Conservation (phyloP, 371 early-diverging fungal genomes). For the Apophysomyces sp. region DNA sequence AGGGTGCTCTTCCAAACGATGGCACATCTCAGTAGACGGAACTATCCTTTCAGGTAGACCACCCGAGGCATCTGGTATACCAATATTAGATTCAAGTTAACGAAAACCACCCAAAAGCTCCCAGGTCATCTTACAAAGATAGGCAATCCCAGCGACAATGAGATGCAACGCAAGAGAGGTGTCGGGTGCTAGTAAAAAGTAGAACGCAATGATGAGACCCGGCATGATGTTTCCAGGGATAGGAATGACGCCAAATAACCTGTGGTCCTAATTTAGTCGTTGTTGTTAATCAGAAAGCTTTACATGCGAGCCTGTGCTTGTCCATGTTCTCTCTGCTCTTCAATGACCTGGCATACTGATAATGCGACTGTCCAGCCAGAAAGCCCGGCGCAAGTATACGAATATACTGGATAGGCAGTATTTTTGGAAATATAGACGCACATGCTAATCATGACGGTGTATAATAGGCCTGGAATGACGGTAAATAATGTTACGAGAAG, state of each 20-base stretch:
- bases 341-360: conserved; percentile 18
- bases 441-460: background rate
- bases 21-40: conserved; percentile 4
- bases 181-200: conserved; percentile 21
- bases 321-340: conserved; percentile 13
- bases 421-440: background rate
- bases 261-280: too few relatives aligned
- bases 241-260: conserved; percentile 29
- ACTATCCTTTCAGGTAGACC: conserved; percentile 2
- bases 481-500: conserved; percentile 9
- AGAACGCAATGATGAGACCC: conserved; percentile 15
- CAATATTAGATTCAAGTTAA: background rate
- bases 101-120: background rate
- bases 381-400: conserved; percentile 11
- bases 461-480: background rate
- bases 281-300: too few relatives aligned
- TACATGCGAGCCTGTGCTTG: conserved; percentile 22
- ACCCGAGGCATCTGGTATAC: conserved; percentile 1
- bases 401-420: background rate
- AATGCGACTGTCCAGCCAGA: conserved; percentile 25
- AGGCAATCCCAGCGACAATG: conserved; percentile 9
- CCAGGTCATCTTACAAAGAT: conserved; percentile 23
- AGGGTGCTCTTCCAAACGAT: conserved; percentile 1
- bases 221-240: conserved; percentile 21
- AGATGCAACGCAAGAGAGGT: conserved; percentile 18